Evolutionary conservation across 73 alveolate genomes (phyloP).

Genomic region (Symbiodinium pilosum): DNA sequence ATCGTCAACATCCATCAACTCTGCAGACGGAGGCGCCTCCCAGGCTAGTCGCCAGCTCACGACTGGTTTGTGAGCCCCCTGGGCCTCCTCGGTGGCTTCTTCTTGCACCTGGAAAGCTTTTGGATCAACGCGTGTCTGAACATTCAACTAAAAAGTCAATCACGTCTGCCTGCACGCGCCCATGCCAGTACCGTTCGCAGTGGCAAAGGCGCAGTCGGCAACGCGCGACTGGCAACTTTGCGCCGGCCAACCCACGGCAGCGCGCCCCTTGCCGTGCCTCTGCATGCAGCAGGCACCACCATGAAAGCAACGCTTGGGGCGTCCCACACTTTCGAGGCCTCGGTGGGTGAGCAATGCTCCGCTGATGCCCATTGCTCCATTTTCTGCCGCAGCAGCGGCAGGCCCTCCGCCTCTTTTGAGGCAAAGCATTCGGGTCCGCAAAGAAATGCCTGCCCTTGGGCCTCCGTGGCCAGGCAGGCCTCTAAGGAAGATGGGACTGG

Average conservation of each 20-base stretch:
- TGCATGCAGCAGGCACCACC: background rate
- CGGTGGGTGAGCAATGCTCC: background rate
- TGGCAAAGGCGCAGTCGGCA: constrained; percentile 47
- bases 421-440: background rate
- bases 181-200: constrained; percentile 33
- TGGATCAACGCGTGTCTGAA: too few species aligned
- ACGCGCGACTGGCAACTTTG: background rate
- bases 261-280: constrained; percentile 25
- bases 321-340: background rate
- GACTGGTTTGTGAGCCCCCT: too few species aligned
- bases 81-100: too few species aligned
- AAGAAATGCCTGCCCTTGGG: background rate
- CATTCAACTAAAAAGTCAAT: too few species aligned
- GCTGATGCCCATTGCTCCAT: constrained; percentile 3
- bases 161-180: background rate
- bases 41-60: too few species aligned
- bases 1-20: background rate
- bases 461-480: constrained; percentile 12
- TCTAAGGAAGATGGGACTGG: background rate
- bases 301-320: background rate
- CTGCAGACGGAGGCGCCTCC: background rate
- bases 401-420: background rate
- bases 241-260: constrained; percentile 19
- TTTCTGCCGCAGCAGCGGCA: background rate
- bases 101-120: background rate